These are phyloP conservation scores for Aureobasidium pullulans DNA, from an alignment of 2,329 filamentous ascomycete species.

Conservation along the genomic window DNA sequence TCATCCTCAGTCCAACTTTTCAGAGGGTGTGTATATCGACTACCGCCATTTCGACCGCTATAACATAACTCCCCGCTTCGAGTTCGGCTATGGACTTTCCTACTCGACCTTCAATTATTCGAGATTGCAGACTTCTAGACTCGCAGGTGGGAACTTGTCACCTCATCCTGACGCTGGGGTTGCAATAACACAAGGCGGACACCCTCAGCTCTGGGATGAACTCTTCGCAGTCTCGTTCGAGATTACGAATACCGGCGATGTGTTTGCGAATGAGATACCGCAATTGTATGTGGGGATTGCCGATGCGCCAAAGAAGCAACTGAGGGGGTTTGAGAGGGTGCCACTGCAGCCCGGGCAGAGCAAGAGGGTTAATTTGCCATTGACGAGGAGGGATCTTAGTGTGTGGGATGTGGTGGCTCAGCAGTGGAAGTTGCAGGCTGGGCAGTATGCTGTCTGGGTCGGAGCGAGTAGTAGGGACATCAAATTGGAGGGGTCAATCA, in stretches of 20 bases:
- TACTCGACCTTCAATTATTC: constrained; percentile 39
- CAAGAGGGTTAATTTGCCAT: constrained; percentile 42
- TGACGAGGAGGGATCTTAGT: constrained; percentile 55
- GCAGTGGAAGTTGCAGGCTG: constrained; percentile 45
- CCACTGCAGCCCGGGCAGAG: constrained; percentile 42
- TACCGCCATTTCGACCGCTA: constrained; percentile 38
- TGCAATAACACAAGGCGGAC: constrained; percentile 46
- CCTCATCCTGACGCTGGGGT: not conserved
- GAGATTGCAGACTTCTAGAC: constrained; percentile 39
- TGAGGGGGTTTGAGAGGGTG: constrained; percentile 58
- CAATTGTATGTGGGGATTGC: constrained; percentile 41
- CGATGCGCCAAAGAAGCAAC: constrained; percentile 34
- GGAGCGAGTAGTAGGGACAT: constrained; percentile 31
- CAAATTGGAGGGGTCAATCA: constrained; percentile 18
- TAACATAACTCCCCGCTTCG: constrained; percentile 35
- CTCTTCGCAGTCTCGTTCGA: constrained; percentile 52
- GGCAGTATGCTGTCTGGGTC: constrained; percentile 26
- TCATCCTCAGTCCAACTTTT: constrained; percentile 25
- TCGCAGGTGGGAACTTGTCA: constrained; percentile 52
- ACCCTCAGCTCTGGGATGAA: constrained; percentile 55
- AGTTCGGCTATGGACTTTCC: constrained; percentile 38
- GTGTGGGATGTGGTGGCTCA: constrained; percentile 55
- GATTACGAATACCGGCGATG: constrained; percentile 56
- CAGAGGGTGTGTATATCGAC: constrained; percentile 40
- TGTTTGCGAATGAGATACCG: constrained; percentile 45